Conservation (phyloP, 441 rosid species). For the Kokia cookei region DNA sequence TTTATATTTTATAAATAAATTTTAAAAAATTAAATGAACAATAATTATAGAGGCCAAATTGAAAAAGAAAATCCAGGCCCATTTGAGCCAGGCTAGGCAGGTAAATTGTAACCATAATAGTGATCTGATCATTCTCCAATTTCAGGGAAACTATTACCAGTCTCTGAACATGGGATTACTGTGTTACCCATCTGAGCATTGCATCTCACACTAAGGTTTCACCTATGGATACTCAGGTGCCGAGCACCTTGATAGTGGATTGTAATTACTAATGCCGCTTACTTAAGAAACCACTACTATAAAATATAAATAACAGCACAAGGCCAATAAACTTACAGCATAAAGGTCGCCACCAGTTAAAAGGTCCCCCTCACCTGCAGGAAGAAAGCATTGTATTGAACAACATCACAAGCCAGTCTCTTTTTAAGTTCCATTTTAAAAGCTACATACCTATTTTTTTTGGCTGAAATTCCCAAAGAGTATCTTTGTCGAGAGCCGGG, state of each 20-base stretch:
- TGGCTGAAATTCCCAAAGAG: constrained; percentile 94
- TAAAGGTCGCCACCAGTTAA: constrained; percentile 94
- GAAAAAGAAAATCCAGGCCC: neutral
- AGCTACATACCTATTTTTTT: constrained; percentile 62
- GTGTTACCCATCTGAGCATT: neutral
- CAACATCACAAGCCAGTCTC: neutral
- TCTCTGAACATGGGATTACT: neutral
- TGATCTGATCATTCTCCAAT: neutral
- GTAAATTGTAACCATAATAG: neutral
- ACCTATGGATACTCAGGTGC: neutral
- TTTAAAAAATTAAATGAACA: neutral
- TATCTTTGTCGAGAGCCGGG: constrained; percentile 95
- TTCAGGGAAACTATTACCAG: neutral
- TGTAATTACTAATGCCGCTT: neutral
- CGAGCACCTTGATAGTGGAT: neutral
- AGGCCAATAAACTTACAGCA: constrained; percentile 64
- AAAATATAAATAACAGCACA: constrained; percentile 11
- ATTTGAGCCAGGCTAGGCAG: neutral
- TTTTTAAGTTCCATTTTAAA: neutral
- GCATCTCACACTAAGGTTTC: neutral
- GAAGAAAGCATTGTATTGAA: constrained; percentile 10
- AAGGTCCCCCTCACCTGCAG: constrained; percentile 90
- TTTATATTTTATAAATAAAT: neutral
- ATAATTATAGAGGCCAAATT: neutral
- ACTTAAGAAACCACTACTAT: neutral